Base-by-base conservation (phyloP, 75 land plant species). In the Cupressus sempervirens region DNA sequence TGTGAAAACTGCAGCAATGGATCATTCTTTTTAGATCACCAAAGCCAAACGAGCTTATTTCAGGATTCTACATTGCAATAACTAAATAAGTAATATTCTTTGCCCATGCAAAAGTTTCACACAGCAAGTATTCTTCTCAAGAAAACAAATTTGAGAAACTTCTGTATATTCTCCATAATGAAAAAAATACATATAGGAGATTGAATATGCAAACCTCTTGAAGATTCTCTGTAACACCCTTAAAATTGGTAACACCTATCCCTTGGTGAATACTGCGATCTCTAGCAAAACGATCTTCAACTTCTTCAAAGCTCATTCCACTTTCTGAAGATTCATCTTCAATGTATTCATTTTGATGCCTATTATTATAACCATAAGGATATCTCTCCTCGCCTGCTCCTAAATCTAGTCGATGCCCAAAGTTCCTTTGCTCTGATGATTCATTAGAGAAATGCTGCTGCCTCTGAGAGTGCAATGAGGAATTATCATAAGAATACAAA, bases 321-420 rank as follows among this genome's bases (percentile, higher is more conserved):
- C 91, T 88, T 87, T 92, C 92, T 3, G 91, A 90, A 7, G 79
- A 83, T 70, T 87, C 92, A 18, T 87, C 92, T 72, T 90, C 92
- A 14, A 86, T 45, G 70, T 86, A 86, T 34, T 43, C 87, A 77
- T 74, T 79, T 40, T 50, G 48, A 20, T 73, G 80, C 12, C 81
- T 45, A 45, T 30, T 79, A 72, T 72, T 30, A 80, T 12, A 43
- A 43, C 45, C 6, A 43, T 43, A 52, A 36, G 76, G 85, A 54
- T 86, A 86, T 56, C 85, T 87, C 43, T 46, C 68, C 8, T 52
- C 82, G 15, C 84, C 62, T 46, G 58, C 68, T 48, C 36, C 53
- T 14, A 74, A 70, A 67, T 86, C 73, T 40, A 58, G 58, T 82
- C 11, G 58, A 50, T 34, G 83, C 36, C 43, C 45, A 82, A n/a